A percentile compares a stretch with the other conserved stretches of the same genome.
These are phyloP conservation scores for Fennellomyces sp. DNA, from an alignment of 371 early-diverging fungal species.

Conservation along the genomic window DNA sequence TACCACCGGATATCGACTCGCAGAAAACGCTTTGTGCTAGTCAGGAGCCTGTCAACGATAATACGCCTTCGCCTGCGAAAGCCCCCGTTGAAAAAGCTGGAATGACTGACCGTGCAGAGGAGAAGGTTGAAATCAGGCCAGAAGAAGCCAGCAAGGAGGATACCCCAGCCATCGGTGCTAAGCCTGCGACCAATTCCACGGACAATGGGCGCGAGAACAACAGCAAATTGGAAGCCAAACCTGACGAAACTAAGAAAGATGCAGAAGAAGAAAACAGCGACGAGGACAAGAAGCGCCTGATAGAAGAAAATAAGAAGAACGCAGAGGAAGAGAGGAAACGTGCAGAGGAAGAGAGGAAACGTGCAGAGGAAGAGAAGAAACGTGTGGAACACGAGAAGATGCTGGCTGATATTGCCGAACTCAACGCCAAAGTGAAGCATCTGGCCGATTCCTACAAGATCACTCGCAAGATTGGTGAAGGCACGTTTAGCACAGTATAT, in stretches of 20 bases:
- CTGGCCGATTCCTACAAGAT: constrained; percentile 65
- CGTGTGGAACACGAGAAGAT: background rate
- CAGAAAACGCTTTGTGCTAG: background rate
- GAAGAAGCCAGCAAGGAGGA: too few relatives aligned
- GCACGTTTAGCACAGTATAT: constrained; percentile 97
- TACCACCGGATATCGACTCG: background rate
- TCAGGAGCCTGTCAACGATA: background rate
- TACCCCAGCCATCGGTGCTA: too few relatives aligned
- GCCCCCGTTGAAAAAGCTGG: background rate
- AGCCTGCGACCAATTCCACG: too few relatives aligned
- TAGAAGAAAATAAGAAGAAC: background rate
- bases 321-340: background rate
- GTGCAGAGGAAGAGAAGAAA: constrained; percentile 1
- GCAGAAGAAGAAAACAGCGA: background rate
- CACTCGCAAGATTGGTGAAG: constrained; percentile 79
- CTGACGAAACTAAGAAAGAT: background rate
- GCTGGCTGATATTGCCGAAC: constrained; percentile 31
- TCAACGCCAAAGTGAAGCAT: constrained; percentile 53
- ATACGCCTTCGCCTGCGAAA: background rate
- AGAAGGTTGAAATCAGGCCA: too few relatives aligned
- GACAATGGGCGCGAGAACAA: background rate
- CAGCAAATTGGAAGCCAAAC: background rate
- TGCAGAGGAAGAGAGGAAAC: background rate
- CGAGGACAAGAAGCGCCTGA: background rate
- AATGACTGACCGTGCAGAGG: background rate